Base-by-base conservation (phyloP, 2,329 filamentous ascomycete genomes). In the Aspergillus puulaauensis region DNA sequence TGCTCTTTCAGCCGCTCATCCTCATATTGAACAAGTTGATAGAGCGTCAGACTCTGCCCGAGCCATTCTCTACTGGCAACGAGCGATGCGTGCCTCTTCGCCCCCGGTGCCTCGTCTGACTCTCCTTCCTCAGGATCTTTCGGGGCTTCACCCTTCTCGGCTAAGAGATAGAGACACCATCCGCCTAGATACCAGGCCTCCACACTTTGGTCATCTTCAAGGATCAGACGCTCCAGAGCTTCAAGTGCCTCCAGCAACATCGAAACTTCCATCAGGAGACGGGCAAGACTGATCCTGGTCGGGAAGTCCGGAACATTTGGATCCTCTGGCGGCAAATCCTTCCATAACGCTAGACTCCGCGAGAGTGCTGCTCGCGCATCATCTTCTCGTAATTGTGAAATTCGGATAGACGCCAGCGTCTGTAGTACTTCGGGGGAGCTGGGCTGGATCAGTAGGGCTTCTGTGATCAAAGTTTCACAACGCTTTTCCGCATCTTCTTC, bases 131-230 rank as follows among this genome's bases (percentile, higher is more conserved):
- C 68, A 27, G 67, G 61, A 61, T 73, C 59, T 60, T 71, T 75
- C 52, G 73, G 75, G 1, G 68, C 72, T 41, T 80, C 69, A 61
- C 74, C 70, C 70, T 80, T 77, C 66, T 76, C 70, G 37, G 74
- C 75, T 61, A 90, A 80, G 58, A 96, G 83, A 71, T 91, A 91
- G 64, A 96, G 82, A 66, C 91, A 93, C 90, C 93, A 98, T 4
- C 95, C 96, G 44, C 95, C 95, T 5, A 99, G 82, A 77, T 99
- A 99, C 92, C 93, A 97, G 17, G 91, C 90, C 76, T 99, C 95
- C 19, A 99, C 90, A 73, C 93, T 96, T 70, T 90, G 84, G 71
- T 99, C 96, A 65, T 99, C 93, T 72, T 99, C 95, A 37, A 84
- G 81, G 40, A 96, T 86, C 53, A 99, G 79, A 54, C 91, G 82